Conservation (phyloP, 164 flowering plant genomes). For the Vitis cinerea region DNA sequence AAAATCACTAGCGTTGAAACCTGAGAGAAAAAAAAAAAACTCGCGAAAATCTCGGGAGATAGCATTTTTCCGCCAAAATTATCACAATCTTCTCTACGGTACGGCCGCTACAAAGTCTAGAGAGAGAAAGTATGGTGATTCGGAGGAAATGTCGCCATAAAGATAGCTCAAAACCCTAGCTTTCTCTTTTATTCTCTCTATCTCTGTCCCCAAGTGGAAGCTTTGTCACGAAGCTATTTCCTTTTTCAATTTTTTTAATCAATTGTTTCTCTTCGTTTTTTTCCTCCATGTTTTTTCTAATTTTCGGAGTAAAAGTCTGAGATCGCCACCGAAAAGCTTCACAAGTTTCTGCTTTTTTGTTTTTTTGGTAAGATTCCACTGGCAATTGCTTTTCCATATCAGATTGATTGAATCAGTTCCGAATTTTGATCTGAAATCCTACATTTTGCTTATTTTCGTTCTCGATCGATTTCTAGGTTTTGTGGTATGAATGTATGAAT, state of each 20-base stretch:
- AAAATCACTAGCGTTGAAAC: no score
- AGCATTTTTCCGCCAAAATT: no score
- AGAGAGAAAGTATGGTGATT: neutral
- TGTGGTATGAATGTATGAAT: neutral
- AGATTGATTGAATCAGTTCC: neutral
- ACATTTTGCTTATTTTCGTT: neutral
- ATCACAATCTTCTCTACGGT: no score
- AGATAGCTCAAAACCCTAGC: constrained; percentile 5
- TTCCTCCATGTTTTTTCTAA: no score
- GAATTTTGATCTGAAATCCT: constrained; percentile 6
- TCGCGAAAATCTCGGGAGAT: no score
- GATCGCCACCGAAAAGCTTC: constrained; percentile 4
- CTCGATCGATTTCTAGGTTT: neutral
- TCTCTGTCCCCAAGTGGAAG: neutral
- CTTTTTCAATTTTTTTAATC: neutral
- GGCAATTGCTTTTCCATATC: neutral
- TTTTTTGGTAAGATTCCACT: neutral
- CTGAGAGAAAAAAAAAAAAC: no score
- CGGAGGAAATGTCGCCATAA: constrained; percentile 8
- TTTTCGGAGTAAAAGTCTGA: neutral
- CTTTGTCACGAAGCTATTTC: constrained; percentile 1
- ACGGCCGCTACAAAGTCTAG: neutral
- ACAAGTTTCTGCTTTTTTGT: neutral
- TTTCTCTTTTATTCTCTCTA: neutral
- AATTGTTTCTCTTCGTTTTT: no score